phyloP scores from a whole-genome alignment of 495 filamentous ascomycete species.

The Tuber brumale region DNA sequence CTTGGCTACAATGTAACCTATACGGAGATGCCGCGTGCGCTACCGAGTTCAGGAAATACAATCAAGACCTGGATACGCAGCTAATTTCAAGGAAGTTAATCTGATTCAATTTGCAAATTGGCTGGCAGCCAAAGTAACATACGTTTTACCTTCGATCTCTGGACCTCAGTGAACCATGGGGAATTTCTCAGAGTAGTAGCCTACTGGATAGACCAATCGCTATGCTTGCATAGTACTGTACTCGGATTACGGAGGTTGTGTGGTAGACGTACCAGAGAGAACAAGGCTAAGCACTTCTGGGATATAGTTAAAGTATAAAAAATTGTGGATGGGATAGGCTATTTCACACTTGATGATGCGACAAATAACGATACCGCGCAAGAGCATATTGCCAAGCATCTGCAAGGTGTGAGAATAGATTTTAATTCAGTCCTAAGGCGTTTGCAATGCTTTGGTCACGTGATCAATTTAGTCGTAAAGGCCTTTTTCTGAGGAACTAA shows the following conservation, averaged over 20 bases:
- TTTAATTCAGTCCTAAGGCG: constrained; percentile 16
- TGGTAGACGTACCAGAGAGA: constrained; percentile 8
- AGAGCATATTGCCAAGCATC: neutral
- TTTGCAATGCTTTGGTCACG: constrained; percentile 26
- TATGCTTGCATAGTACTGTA: neutral
- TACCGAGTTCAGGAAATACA: too few species aligned
- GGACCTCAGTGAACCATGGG: constrained; percentile 1
- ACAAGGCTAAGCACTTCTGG: constrained; percentile 10
- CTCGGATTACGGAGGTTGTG: neutral
- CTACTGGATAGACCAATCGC: neutral
- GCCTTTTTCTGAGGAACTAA: constrained; percentile 23
- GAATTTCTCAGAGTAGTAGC: constrained; percentile 8
- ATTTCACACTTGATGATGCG: constrained; percentile 29
- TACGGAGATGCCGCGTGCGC: too few species aligned
- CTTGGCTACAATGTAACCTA: too few species aligned
- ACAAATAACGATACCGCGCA: constrained; percentile 24
- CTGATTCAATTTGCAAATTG: too few species aligned
- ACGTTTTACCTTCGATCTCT: neutral
- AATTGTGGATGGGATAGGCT: constrained; percentile 18
- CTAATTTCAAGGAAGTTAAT: too few species aligned
- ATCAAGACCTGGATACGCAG: too few species aligned
- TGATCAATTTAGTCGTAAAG: constrained; percentile 26
- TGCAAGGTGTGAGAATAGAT: neutral
- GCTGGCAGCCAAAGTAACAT: too few species aligned
- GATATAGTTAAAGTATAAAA: constrained; percentile 18